These are phyloP conservation scores for Linnemannia zychae DNA, from an alignment of 192 early-diverging fungal genomes.

Conservation along the genomic window DNA sequence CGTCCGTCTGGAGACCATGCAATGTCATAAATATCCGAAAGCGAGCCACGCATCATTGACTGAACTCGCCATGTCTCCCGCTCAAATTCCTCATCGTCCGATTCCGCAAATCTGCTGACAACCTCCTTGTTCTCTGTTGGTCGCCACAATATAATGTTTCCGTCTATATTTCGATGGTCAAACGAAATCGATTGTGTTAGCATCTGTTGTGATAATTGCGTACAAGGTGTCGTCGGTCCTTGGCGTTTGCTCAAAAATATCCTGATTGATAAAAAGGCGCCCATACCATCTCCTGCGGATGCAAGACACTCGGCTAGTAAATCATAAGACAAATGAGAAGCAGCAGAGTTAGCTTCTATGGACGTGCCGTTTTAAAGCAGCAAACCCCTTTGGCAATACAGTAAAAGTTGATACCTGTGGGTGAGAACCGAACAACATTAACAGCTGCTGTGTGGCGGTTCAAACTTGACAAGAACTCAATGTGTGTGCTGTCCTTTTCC, in stretches of 20 bases:
- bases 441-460: constrained; percentile 90
- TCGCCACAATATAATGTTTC: constrained; percentile 89
- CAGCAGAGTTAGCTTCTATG: not conserved
- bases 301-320: constrained; percentile 76
- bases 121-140: constrained; percentile 68
- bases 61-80: constrained; percentile 85
- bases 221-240: not conserved
- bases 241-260: not conserved
- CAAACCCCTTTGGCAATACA: not conserved
- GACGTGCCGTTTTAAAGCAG: no score
- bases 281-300: constrained; percentile 87
- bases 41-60: constrained; percentile 80
- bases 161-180: constrained; percentile 67
- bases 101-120: constrained; percentile 54
- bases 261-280: not conserved
- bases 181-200: not conserved
- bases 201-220: not conserved
- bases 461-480: constrained; percentile 87
- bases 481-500: constrained; percentile 63
- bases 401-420: constrained; percentile 61
- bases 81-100: constrained; percentile 68
- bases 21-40: constrained; percentile 91
- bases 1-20: constrained; percentile 92
- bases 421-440: constrained; percentile 94
- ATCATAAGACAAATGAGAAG: constrained; percentile 1